Conservation (phyloP, 1,284 basidiomycete genomes). For the Albatrellus sp. region DNA sequence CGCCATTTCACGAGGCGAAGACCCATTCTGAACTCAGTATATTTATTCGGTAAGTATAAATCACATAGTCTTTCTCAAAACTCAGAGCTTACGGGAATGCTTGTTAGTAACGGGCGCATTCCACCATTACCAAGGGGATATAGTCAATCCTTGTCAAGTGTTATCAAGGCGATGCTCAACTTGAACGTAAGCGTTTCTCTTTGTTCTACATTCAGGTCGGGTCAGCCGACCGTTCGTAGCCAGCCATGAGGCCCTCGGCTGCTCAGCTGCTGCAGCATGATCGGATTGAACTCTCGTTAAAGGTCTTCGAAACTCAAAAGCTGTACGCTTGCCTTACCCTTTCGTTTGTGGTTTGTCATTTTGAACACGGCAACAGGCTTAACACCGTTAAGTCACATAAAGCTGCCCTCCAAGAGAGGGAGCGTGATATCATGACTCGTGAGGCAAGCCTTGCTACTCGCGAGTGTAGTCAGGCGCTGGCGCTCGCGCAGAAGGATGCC, state of each 20-base stretch:
- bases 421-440: slow-evolving; percentile 54
- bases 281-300: slow-evolving; percentile 58
- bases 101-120: slow-evolving; percentile 64
- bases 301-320: slow-evolving; percentile 67
- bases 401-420: slow-evolving; percentile 32
- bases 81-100: neutral
- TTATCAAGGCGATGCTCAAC: slow-evolving; percentile 81
- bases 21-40: slow-evolving; percentile 78
- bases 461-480: slow-evolving; percentile 34
- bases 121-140: slow-evolving; percentile 78
- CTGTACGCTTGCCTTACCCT: slow-evolving; percentile 35
- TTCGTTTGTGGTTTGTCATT: neutral
- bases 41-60: slow-evolving; percentile 50
- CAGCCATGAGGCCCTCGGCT: slow-evolving; percentile 74
- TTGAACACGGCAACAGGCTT: slow-evolving; percentile 28
- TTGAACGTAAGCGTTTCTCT: slow-evolving; percentile 48
- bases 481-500: slow-evolving; percentile 43
- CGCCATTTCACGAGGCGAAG: slow-evolving; percentile 84
- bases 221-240: slow-evolving; percentile 27
- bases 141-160: slow-evolving; percentile 54
- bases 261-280: slow-evolving; percentile 70
- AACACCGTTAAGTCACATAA: slow-evolving; percentile 51
- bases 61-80: neutral
- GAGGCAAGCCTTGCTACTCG: slow-evolving; percentile 43
- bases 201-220: neutral